phyloP scores from a whole-genome alignment of 208 protist genomes.

The Trypanosoma brucei region DNA sequence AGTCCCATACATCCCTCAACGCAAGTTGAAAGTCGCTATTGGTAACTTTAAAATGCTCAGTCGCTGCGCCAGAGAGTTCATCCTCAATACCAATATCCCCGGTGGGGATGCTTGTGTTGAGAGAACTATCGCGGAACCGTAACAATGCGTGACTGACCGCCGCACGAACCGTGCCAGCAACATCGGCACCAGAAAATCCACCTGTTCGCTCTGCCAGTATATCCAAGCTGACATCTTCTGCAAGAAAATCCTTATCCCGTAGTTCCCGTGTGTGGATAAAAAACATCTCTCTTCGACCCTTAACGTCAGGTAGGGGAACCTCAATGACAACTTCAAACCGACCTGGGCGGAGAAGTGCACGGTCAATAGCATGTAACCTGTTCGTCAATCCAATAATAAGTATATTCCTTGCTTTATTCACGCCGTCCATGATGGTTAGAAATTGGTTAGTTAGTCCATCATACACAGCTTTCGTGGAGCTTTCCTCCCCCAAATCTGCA shows the following conservation, averaged over 20 bases:
- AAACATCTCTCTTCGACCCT: slow-evolving; percentile 86
- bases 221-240: slow-evolving; percentile 84
- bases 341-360: slow-evolving; percentile 89
- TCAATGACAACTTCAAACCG: slow-evolving; percentile 93
- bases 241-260: slow-evolving; percentile 75
- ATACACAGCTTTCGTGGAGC: slow-evolving; percentile 92
- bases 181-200: slow-evolving; percentile 97
- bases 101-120: background rate
- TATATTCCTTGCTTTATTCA: slow-evolving; percentile 84
- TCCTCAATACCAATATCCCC: background rate
- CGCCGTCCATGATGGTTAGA: slow-evolving; percentile 93
- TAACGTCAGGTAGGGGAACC: slow-evolving; percentile 76
- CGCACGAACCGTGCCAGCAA: slow-evolving; percentile 75
- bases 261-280: slow-evolving; percentile 91
- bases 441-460: slow-evolving; percentile 99
- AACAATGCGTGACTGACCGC: slow-evolving; percentile 83
- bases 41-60: slow-evolving; percentile 10
- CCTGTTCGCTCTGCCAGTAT: slow-evolving; percentile 90
- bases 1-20: slow-evolving; percentile 12
- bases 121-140: slow-evolving; percentile 32
- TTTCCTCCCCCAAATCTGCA: slow-evolving; percentile 85
- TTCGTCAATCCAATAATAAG: slow-evolving; percentile 94
- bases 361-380: slow-evolving; percentile 84
- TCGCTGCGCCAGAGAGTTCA: background rate
- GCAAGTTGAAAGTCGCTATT: slow-evolving; percentile 21